Base-by-base conservation (phyloP, 352 stramenopile genomes). In the Pilasporangium apinafurcum region DNA sequence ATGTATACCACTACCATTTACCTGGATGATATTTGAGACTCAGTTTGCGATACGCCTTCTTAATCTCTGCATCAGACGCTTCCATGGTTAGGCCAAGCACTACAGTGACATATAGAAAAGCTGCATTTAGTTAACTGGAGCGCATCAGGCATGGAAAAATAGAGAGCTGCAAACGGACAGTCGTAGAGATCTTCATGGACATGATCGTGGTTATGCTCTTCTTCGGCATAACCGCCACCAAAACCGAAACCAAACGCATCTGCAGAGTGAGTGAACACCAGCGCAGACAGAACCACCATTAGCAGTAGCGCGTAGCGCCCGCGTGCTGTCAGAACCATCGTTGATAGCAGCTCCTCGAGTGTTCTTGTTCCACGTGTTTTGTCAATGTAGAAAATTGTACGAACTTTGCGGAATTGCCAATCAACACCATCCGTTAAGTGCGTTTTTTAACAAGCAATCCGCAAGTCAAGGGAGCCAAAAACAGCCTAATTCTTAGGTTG, bases 21-120 rank as follows among this genome's bases (percentile, higher is more conserved):
- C 93, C 85, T 28, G 95, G 95, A 55, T 98, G 95, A 55, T 97
- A 98, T 53, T 97, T 94, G n/a, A 98, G 75, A 40, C 80, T 95
- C 13, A 98, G 65, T 56, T 96, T 96, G 42, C 93, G 79, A 62
- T 98, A 98, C 21, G 94, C 93, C 48, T 92, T 94, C 65, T 98
- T 98, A 57, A 98, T 97, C 59, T 98, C 68, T 8, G 74, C 60
- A n/a, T 96, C 79, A 0, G 67, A 63, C 1, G 78, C 80, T 47
- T 94, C 80, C 79, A 92, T 90, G 0, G 65, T 84, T 16, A 94
- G 48, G 2, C 78, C 80, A 21, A 94, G 46, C 5, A 74, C 78
- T 90, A 37, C 21, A 17, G 26, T 18, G 40, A 51, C 14, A 34
- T 21, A 16, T 13, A 29, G 5, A 8, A 34, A 17, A 4, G 17